phyloP scores from a whole-genome alignment of 2,329 filamentous ascomycete genomes.

The Epicoccum nigrum region DNA sequence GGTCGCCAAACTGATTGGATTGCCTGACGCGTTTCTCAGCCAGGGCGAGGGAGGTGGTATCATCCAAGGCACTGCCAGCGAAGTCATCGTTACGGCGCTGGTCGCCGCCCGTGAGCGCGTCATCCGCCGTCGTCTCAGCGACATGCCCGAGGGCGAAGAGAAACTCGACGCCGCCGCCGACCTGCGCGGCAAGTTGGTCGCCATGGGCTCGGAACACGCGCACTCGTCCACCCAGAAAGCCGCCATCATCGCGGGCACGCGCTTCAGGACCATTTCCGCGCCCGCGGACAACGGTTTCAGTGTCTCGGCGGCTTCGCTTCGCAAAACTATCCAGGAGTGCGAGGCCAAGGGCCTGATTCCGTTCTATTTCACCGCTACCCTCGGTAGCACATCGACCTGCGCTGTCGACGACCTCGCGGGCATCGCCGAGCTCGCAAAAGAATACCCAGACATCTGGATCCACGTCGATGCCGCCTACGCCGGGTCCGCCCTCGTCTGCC shows the following conservation, averaged over 20 bases:
- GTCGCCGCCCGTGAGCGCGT: slow-evolving; percentile 77
- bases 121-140: slow-evolving; percentile 56
- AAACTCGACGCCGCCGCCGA: slow-evolving; percentile 66
- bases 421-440: slow-evolving; percentile 63
- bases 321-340: slow-evolving; percentile 67
- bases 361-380: slow-evolving; percentile 82
- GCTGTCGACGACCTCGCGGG: slow-evolving; percentile 81
- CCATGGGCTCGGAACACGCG: slow-evolving; percentile 76
- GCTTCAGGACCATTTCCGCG: slow-evolving; percentile 73
- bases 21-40: slow-evolving; percentile 77
- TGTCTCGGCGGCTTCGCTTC: slow-evolving; percentile 70
- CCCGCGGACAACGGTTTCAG: slow-evolving; percentile 68
- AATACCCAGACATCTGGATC: slow-evolving; percentile 75
- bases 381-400: slow-evolving; percentile 89
- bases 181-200: slow-evolving; percentile 74
- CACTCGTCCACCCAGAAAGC: slow-evolving; percentile 89
- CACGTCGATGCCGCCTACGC: slow-evolving; percentile 95
- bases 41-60: slow-evolving; percentile 82
- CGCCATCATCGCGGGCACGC: slow-evolving; percentile 83
- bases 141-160: slow-evolving; percentile 44
- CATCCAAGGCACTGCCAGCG: slow-evolving; percentile 90
- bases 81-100: slow-evolving; percentile 85
- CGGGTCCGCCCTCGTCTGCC: slow-evolving; percentile 80
- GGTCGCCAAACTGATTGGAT: slow-evolving; percentile 75
- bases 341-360: slow-evolving; percentile 75